These are phyloP conservation scores for Skeletonema grethae DNA, from an alignment of 108 stramenopile species.

Conservation along the genomic window DNA sequence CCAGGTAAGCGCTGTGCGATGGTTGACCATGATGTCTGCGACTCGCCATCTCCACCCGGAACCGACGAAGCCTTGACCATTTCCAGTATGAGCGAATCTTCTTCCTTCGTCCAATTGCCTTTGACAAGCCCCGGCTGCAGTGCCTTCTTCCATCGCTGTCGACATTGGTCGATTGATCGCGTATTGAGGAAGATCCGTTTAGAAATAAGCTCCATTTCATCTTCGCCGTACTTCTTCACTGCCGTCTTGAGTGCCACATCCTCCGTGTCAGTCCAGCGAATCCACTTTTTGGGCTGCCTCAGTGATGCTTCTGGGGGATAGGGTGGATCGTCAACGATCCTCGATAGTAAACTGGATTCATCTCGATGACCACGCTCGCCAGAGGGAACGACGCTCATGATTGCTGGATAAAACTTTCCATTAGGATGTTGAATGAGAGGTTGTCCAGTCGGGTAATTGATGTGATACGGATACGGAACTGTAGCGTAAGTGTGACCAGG, in stretches of 20 bases:
- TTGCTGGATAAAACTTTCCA: conserved; percentile 26
- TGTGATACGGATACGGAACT: not conserved
- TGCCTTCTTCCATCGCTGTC: conserved; percentile 89
- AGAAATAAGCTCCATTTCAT: conserved; percentile 57
- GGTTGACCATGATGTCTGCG: conserved; percentile 53
- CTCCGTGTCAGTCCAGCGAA: conserved; percentile 46
- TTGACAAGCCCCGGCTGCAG: conserved; percentile 89
- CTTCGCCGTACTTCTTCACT: conserved; percentile 41
- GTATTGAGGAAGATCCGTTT: conserved; percentile 44
- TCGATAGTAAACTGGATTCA: conserved; percentile 9
- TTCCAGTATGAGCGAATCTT: conserved; percentile 73
- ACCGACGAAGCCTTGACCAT: conserved; percentile 20
- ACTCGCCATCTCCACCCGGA: conserved; percentile 2
- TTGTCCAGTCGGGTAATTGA: not conserved
- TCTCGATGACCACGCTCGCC: conserved; percentile 17
- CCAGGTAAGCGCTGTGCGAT: conserved; percentile 87
- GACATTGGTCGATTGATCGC: conserved; percentile 23
- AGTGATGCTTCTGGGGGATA: not conserved
- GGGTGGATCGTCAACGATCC: conserved; percentile 10
- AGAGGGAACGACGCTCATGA: conserved; percentile 31
- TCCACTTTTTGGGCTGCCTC: conserved; percentile 30
- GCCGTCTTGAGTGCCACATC: conserved; percentile 47
- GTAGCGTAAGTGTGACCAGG: not conserved
- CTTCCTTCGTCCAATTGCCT: conserved; percentile 79
- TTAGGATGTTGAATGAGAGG: conserved; percentile 6